phyloP scores from a whole-genome alignment of 257 asterid species.

The Nyctanthes arbortristis region DNA sequence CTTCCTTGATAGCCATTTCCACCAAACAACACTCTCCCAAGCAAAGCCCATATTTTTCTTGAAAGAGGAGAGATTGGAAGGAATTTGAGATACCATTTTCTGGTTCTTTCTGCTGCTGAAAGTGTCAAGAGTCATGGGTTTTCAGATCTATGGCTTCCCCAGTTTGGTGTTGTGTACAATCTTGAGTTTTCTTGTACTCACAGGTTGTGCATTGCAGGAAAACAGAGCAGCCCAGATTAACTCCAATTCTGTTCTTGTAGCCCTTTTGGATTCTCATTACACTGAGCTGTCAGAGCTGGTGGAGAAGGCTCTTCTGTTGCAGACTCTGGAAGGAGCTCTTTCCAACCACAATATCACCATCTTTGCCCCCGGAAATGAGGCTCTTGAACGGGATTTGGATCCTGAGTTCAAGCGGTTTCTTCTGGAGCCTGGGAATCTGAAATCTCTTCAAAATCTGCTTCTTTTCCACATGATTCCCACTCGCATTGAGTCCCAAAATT shows the following conservation, averaged over 20 bases:
- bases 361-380: conserved; percentile 87
- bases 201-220: conserved; percentile 59
- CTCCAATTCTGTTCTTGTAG: conserved; percentile 89
- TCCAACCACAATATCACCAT: conserved; percentile 77
- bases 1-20: too few species aligned
- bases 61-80: too few species aligned
- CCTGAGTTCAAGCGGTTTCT: conserved; percentile 85
- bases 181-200: conserved; percentile 27
- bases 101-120: too few species aligned
- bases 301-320: conserved; percentile 83
- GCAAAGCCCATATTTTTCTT: too few species aligned
- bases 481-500: conserved; percentile 56
- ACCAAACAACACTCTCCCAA: conserved; percentile 29
- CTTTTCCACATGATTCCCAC: conserved; percentile 82
- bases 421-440: conserved; percentile 78
- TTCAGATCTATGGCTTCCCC: conserved; percentile 48
- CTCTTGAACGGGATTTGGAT: conserved; percentile 80
- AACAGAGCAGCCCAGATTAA: conserved; percentile 51
- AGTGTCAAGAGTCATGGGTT: conserved; percentile 73
- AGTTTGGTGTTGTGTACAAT: too few species aligned
- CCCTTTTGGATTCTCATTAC: conserved; percentile 85
- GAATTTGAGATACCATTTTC: too few species aligned
- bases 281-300: conserved; percentile 91
- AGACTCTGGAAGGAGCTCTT: conserved; percentile 79
- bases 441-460: conserved; percentile 70